Base-by-base conservation (phyloP, 495 filamentous ascomycete genomes). In the Ramalina intermedia region DNA sequence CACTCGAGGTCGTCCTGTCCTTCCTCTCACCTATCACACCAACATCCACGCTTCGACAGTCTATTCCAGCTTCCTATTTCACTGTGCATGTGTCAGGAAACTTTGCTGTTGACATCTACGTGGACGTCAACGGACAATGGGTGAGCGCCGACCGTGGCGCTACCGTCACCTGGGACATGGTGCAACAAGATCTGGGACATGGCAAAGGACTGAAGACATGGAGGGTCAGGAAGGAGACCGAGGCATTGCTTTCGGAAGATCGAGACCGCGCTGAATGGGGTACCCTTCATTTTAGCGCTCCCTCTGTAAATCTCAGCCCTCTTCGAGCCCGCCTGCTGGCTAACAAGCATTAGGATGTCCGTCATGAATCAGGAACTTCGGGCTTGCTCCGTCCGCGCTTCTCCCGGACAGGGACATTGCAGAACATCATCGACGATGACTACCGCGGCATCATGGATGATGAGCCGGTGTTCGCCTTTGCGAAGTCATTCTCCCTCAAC, bases 1-100 rank as follows among this genome's bases (percentile, higher is more conserved):
- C 58, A 6, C 61, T 75, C 14, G 75, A 80, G 47, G 64, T 96
- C 47, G 78, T 76, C 3, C 72, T 95, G 20, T 90, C 88, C 2
- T 95, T 95, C 64, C 72, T 94, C 36, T 94, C 88, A 20, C 90
- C 90, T 5, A 86, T 96, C 41, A 96, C 90, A 0, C 87, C 88
- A 3, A 86, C 86, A 4, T 95, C 89, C 48, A 94, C 87, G 46
- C 67, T 94, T 52, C 78, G 88, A 56, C 90, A 96, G 70, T 82
- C 85, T 24, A 80, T 96, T 37, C 90, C 90, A 24, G 90, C 88
- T 13, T 81, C 82, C 37, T 96, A 96, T 59, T 49, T 95, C 38
- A 83, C 79, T 8, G 73, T 94, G 33, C 65, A 82, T 58, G 85
- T 85, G 18, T 70, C 78, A 50, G 87, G 86, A 33, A 69, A 68